Evolutionary conservation across 805 yeast genomes (phyloP).

Genomic region (Nakazawaea wyomingensis): DNA sequence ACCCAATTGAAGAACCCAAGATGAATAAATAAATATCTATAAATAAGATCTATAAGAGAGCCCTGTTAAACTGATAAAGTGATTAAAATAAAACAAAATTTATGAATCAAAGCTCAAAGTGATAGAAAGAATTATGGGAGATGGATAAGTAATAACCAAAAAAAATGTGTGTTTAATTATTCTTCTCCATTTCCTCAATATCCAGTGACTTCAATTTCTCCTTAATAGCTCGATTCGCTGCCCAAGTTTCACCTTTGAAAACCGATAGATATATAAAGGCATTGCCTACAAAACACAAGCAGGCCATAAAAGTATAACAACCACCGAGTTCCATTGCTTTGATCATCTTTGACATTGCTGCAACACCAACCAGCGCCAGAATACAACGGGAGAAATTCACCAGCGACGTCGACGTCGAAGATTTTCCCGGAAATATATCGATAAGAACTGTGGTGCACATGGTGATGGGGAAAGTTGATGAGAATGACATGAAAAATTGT

Average conservation of each 20-base stretch:
- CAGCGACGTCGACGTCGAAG: conserved; percentile 64
- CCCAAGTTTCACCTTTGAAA: conserved; percentile 9
- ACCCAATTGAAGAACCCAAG: too few relatives aligned
- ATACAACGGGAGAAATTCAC: conserved; percentile 62
- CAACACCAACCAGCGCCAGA: conserved; percentile 57
- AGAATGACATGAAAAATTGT: conserved; percentile 43
- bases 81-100: too few relatives aligned
- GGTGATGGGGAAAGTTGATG: conserved; percentile 46
- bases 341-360: conserved; percentile 52
- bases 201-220: too few relatives aligned
- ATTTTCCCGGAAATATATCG: conserved; percentile 57
- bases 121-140: too few relatives aligned
- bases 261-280: conserved; percentile 11
- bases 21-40: too few relatives aligned
- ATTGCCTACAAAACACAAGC: conserved; percentile 25
- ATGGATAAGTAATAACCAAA: too few relatives aligned
- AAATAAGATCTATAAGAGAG: too few relatives aligned
- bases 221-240: not conserved
- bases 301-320: conserved; percentile 45
- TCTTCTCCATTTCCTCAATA: too few relatives aligned
- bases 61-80: too few relatives aligned
- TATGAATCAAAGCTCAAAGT: too few relatives aligned
- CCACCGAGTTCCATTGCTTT: conserved; percentile 58
- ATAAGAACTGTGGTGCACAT: conserved; percentile 57
- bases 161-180: too few relatives aligned